phyloP scores from a whole-genome alignment of 2,329 filamentous ascomycete genomes.

The Alternaria gaisen region DNA sequence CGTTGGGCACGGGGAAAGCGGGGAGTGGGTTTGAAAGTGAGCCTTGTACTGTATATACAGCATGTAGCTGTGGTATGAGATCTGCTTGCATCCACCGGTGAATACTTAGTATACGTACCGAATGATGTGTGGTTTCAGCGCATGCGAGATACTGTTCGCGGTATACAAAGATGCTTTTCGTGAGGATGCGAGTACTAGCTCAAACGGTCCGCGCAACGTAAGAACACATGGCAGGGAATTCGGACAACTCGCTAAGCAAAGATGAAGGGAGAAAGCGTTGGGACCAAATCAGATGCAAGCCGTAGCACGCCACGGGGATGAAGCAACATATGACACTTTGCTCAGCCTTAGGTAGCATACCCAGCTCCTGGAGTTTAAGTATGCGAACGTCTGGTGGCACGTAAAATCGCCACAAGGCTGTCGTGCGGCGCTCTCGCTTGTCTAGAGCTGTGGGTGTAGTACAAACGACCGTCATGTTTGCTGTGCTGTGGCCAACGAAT shows the following conservation, averaged over 20 bases:
- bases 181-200: neutral
- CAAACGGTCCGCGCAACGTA: neutral
- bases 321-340: neutral
- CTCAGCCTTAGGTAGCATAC: slow-evolving; percentile 6
- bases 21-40: neutral
- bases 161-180: neutral
- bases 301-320: neutral
- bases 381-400: neutral
- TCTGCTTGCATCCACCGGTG: neutral
- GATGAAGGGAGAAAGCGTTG: no score
- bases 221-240: neutral
- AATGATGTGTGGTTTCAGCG: neutral
- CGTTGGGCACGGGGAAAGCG: neutral
- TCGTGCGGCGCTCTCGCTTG: neutral
- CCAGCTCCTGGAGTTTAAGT: neutral
- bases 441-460: neutral
- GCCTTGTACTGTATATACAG: neutral
- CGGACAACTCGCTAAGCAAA: neutral
- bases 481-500: neutral
- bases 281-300: slow-evolving; percentile 14
- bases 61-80: neutral
- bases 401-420: neutral
- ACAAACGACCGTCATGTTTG: slow-evolving; percentile 10
- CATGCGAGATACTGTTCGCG: neutral
- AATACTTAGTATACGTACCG: neutral